Evolutionary conservation across 345 rosid species (phyloP).

Genomic region (Orychophragmus violaceus): DNA sequence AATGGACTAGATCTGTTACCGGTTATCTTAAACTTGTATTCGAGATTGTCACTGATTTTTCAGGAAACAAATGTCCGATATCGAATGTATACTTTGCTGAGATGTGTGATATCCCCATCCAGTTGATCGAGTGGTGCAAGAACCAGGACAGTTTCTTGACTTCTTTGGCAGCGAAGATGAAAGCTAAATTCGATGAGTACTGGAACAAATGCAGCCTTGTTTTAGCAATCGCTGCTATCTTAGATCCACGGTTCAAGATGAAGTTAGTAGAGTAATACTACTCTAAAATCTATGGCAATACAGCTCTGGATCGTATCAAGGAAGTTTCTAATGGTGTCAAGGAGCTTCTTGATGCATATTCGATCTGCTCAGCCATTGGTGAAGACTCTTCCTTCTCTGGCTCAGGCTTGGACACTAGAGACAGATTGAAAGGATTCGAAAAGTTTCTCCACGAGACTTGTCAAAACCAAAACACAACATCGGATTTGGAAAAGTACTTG

Average conservation of each 20-base stretch:
- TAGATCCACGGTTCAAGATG: slow-evolving; percentile 94
- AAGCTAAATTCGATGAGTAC: slow-evolving; percentile 64
- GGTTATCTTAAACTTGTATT: slow-evolving; percentile 54
- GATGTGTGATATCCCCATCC: slow-evolving; percentile 76
- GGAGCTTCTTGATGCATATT: slow-evolving; percentile 76
- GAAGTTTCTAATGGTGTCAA: slow-evolving; percentile 72
- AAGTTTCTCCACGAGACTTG: slow-evolving; percentile 79
- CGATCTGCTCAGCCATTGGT: slow-evolving; percentile 66
- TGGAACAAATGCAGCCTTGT: slow-evolving; percentile 91
- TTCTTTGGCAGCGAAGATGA: slow-evolving; percentile 67
- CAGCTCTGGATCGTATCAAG: slow-evolving; percentile 78
- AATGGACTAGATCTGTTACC: slow-evolving; percentile 52
- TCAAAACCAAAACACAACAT: slow-evolving; percentile 49
- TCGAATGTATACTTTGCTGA: slow-evolving; percentile 83
- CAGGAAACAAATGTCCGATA: slow-evolving; percentile 57
- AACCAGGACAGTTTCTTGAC: slow-evolving; percentile 56
- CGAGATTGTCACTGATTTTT: slow-evolving; percentile 57
- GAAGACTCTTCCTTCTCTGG: slow-evolving; percentile 77
- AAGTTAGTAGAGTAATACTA: slow-evolving; percentile 89
- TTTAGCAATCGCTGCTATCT: slow-evolving; percentile 77
- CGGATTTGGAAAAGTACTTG: slow-evolving; percentile 83
- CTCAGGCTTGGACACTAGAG: slow-evolving; percentile 63
- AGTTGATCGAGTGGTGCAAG: slow-evolving; percentile 88
- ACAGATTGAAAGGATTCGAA: slow-evolving; percentile 81
- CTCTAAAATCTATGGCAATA: slow-evolving; percentile 87